Conservation (phyloP, 73 alveolate genomes). For the Durusdinium trenchii region DNA sequence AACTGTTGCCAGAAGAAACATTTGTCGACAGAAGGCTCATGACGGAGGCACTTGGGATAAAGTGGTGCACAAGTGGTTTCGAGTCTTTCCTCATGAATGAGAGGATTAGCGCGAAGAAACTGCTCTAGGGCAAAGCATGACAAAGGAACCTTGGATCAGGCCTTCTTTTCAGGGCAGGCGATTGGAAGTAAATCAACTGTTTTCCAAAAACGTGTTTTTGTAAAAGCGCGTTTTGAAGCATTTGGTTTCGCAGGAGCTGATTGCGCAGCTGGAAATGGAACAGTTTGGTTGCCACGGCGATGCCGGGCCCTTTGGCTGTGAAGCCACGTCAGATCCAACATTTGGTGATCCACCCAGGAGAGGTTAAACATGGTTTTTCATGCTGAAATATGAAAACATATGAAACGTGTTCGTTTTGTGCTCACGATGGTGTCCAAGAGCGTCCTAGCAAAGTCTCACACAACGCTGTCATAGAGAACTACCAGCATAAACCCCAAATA, state of each 20-base stretch:
- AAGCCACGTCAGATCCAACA: slow-evolving; percentile 30
- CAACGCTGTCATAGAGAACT: too few species aligned
- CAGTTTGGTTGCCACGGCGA: slow-evolving; percentile 92
- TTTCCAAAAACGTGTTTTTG: too few species aligned
- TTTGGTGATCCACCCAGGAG: slow-evolving; percentile 89
- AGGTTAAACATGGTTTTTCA: neutral
- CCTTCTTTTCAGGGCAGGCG: neutral
- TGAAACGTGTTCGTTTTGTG: neutral
- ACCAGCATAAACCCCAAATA: too few species aligned
- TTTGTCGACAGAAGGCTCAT: slow-evolving; percentile 72
- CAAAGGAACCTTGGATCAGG: neutral
- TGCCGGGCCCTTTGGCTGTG: slow-evolving; percentile 80
- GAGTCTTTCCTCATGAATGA: too few species aligned
- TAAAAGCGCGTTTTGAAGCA: too few species aligned
- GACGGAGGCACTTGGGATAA: slow-evolving; percentile 59
- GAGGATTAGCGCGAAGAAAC: neutral
- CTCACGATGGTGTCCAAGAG: too few species aligned
- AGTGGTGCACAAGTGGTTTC: too few species aligned
- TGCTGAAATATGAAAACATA: neutral
- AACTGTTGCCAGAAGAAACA: slow-evolving; percentile 88
- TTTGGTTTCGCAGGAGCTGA: slow-evolving; percentile 44
- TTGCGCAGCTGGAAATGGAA: slow-evolving; percentile 72
- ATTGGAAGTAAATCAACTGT: too few species aligned
- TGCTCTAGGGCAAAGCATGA: neutral
- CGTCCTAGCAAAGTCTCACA: too few species aligned